Evolutionary conservation across 768 basidiomycete genomes (phyloP), one percentile per base, ranked within the genome.

Genomic region (Tricholoma flavovirens): DNA sequence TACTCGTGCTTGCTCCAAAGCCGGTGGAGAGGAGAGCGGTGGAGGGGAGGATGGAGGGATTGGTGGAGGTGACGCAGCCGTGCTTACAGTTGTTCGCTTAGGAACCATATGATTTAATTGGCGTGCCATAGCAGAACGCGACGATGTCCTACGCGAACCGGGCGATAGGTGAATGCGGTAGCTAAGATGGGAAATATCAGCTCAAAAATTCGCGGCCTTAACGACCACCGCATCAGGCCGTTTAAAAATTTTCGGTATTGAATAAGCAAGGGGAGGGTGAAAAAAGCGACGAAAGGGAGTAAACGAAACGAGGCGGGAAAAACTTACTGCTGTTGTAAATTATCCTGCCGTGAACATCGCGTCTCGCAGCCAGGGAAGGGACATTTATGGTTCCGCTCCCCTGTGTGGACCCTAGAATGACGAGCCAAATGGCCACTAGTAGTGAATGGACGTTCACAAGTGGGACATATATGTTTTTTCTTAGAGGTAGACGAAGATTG

Each of bases 341-440:
- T 96, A 63, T 96, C 93, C 69, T 93, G 91, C 32, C 93, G 77
- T 10, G 90, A 92, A 62, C 93, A 95, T 15, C 89, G 80, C 1
- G 92, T 94, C 63, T 93, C 90, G 69, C 93, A 96, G 21, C 92
- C 93, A n/a, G 93, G 93, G 74, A 92, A 95, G 32, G 93, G 93
- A 66, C 93, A 96, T 57, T 85, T 89, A 75, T 94, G 90, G 71
- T 94, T 93, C 59, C 90, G 80, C 65, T 94, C 93, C 38, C 93
- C 93, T 14, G 93, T 95, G 73, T 95, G 93, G 11, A 93, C 87
- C 54, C 91, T 77, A n/a, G 87, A 79, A 66, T 95, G 93, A 48
- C 93, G 82, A 0, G 92, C 88, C 17, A 95, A 80, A 69, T 95
- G 93, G 15, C 93, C 93, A 58, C 86, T 87, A 22, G 93, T 95